A percentile compares a stretch with the other conserved stretches of the same genome.
phyloP scores from a whole-genome alignment of 2,329 filamentous ascomycete genomes.

The Penicillium olsonii region DNA sequence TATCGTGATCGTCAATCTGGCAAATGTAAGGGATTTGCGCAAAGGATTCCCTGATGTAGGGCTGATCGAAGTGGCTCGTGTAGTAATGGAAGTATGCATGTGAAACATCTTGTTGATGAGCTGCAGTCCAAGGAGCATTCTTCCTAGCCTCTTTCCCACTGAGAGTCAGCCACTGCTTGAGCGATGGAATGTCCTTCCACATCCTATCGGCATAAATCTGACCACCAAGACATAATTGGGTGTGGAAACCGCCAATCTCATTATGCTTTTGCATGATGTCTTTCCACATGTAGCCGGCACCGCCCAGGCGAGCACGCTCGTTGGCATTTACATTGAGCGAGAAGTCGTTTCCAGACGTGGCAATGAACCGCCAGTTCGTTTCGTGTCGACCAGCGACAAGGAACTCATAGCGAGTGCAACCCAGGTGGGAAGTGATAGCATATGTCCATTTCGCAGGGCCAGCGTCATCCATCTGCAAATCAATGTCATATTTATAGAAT shows the following conservation, averaged over 20 bases:
- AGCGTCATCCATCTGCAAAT: constrained; percentile 82
- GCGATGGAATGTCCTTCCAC: constrained; percentile 91
- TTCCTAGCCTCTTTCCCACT: constrained; percentile 91
- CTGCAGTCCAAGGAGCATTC: constrained; percentile 86
- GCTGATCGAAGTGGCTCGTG: constrained; percentile 96
- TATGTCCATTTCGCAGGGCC: constrained; percentile 90
- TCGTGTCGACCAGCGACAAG: constrained; percentile 88
- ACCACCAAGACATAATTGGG: constrained; percentile 86
- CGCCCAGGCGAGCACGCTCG: constrained; percentile 82
- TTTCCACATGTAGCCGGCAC: constrained; percentile 97
- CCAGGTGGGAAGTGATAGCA: constrained; percentile 92
- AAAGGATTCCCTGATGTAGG: constrained; percentile 89
- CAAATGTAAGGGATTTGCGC: constrained; percentile 94
- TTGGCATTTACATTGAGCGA: constrained; percentile 81
- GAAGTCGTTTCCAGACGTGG: constrained; percentile 96
- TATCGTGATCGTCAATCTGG: constrained; percentile 95
- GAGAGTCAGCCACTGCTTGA: constrained; percentile 94
- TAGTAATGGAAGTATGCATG: constrained; percentile 99
- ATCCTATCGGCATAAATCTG: constrained; percentile 94
- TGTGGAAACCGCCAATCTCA: constrained; percentile 93
- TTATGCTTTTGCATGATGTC: constrained; percentile 97
- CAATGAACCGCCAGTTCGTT: constrained; percentile 91
- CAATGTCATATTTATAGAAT: constrained; percentile 93
- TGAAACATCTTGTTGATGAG: constrained; percentile 90
- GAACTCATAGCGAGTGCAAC: constrained; percentile 98